Percentiles rank a stretch among this genome's conserved stretches.
phyloP scores from a whole-genome alignment of 179 eudicot species.

The Patellifolia procumbens region DNA sequence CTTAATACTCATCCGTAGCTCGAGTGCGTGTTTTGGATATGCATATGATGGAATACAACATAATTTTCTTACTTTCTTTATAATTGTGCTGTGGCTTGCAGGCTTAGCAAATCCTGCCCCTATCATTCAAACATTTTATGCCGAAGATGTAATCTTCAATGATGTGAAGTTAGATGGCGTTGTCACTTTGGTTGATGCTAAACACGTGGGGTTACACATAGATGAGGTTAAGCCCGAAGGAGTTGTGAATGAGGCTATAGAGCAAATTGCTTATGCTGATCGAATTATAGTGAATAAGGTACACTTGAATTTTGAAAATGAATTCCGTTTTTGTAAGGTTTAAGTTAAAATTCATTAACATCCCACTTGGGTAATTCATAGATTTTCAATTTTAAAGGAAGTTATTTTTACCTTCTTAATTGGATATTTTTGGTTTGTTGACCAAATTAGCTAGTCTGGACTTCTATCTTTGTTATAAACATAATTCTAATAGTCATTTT shows the following conservation, averaged over 20 bases:
- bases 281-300: slow-evolving; percentile 96
- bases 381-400: too few relatives aligned
- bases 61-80: not conserved
- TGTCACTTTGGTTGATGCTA: slow-evolving; percentile 93
- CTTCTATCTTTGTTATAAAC: not conserved
- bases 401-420: too few relatives aligned
- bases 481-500: not conserved
- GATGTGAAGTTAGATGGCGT: slow-evolving; percentile 95
- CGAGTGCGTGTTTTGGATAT: not conserved
- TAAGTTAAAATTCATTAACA: too few relatives aligned
- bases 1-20: not conserved
- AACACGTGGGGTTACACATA: slow-evolving; percentile 73
- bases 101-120: slow-evolving; percentile 99
- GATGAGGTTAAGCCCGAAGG: slow-evolving; percentile 93
- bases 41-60: not conserved
- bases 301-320: not conserved
- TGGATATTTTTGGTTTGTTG: slow-evolving; percentile 3
- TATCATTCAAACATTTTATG: slow-evolving; percentile 97
- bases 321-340: too few relatives aligned
- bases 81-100: slow-evolving; percentile 24
- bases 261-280: slow-evolving; percentile 98
- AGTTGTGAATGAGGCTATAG: slow-evolving; percentile 94
- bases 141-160: slow-evolving; percentile 82
- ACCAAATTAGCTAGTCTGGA: not conserved
- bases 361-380: too few relatives aligned